Percentiles rank a stretch among this genome's conserved stretches.
phyloP scores from a whole-genome alignment of 179 eudicot species.

The Monotropa hypopitys region DNA sequence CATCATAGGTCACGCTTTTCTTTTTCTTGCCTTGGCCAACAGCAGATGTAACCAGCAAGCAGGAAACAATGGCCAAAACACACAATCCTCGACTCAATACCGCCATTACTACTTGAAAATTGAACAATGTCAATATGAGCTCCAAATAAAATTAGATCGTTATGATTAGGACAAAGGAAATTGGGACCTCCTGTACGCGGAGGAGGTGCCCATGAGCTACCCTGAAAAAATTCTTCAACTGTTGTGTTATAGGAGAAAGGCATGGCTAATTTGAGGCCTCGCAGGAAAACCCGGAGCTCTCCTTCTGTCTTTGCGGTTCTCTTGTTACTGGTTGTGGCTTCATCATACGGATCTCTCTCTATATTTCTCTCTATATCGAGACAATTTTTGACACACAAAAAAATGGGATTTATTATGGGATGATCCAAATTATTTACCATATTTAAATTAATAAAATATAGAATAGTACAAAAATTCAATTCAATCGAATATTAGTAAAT shows the following conservation, averaged over 20 bases:
- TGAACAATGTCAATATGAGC: background rate
- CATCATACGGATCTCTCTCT: background rate
- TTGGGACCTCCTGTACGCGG: background rate
- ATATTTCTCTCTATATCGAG: background rate
- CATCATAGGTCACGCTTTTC: constrained; percentile 40
- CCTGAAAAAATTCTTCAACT: background rate
- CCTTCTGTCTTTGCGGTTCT: background rate
- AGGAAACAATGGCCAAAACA: constrained; percentile 6
- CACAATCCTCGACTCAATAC: background rate
- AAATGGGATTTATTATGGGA: too few relatives aligned
- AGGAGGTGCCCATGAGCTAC: background rate
- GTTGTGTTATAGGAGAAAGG: constrained; percentile 1
- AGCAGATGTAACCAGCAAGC: constrained; percentile 3
- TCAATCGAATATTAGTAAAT: too few relatives aligned
- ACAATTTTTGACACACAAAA: too few relatives aligned
- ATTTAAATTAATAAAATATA: too few relatives aligned
- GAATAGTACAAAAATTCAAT: too few relatives aligned
- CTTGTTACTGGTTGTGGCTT: background rate
- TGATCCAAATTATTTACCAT: too few relatives aligned
- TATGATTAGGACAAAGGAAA: background rate
- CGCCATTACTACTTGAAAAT: background rate
- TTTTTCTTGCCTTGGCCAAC: background rate
- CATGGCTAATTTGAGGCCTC: background rate
- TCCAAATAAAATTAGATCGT: background rate
- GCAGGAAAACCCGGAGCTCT: background rate